These are phyloP conservation scores for Arachis hypogaea DNA, from an alignment of 306 rosid species.

Conservation along the genomic window DNA sequence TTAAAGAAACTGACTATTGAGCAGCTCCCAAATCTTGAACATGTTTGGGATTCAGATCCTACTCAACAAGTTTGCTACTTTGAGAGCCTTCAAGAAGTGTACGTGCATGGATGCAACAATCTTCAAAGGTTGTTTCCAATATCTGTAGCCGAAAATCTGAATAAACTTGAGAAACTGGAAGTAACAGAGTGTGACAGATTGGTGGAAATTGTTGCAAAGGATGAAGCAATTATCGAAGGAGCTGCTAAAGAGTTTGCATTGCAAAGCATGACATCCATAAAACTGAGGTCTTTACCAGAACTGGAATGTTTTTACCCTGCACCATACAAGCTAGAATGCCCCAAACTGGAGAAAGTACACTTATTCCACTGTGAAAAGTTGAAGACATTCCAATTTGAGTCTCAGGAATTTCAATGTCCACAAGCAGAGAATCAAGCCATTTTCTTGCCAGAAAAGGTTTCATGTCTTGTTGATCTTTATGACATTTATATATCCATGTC, in stretches of 20 bases:
- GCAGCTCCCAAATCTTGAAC: neutral
- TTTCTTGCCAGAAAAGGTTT: neutral
- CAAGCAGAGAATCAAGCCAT: neutral
- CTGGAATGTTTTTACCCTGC: constrained; percentile 2
- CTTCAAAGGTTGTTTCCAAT: neutral
- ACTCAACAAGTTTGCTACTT: no score
- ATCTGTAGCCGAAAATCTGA: neutral
- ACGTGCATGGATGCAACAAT: no score
- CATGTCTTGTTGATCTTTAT: no score
- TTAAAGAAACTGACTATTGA: neutral
- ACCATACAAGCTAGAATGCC: neutral
- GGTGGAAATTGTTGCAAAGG: constrained; percentile 16
- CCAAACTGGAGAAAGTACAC: neutral
- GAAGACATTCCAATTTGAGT: neutral
- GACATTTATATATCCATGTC: no score
- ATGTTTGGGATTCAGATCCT: no score
- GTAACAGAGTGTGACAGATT: neutral
- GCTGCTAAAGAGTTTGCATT: neutral
- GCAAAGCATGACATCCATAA: neutral
- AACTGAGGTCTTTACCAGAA: neutral
- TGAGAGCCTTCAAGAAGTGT: no score
- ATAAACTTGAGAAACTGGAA: neutral
- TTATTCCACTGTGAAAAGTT: neutral
- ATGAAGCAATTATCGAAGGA: neutral
- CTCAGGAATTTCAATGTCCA: neutral